Conservation (phyloP, 345 rosid genomes). For the Melaleuca alternifolia region DNA sequence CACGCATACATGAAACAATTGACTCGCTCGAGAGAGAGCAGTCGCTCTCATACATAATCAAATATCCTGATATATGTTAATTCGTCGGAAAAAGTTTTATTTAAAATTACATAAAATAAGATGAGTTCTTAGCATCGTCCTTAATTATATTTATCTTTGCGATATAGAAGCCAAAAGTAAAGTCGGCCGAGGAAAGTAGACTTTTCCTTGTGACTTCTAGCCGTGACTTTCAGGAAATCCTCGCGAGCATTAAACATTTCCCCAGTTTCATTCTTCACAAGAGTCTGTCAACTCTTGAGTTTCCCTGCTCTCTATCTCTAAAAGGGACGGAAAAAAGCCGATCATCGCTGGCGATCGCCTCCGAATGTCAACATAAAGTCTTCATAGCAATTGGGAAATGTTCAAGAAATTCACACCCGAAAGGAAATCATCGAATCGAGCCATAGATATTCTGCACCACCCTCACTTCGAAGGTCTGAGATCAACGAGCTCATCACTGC, state of each 20-base stretch:
- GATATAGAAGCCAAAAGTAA: background rate
- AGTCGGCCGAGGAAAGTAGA: background rate
- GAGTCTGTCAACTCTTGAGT: background rate
- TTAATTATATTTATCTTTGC: background rate
- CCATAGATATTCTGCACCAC: background rate
- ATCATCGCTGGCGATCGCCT: background rate
- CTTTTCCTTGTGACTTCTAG: background rate
- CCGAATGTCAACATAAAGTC: too few relatives aligned
- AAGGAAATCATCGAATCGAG: background rate
- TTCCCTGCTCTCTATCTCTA: background rate
- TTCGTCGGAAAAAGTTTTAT: background rate
- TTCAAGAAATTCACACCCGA: too few relatives aligned
- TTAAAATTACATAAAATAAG: background rate
- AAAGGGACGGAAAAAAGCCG: background rate
- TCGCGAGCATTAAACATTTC: background rate
- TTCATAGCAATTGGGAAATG: too few relatives aligned
- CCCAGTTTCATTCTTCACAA: background rate
- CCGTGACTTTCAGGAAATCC: background rate
- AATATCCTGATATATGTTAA: background rate
- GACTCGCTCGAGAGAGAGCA: background rate
- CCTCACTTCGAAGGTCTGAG: rapidly evolving
- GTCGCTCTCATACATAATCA: background rate
- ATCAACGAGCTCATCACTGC: background rate
- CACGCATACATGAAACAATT: background rate
- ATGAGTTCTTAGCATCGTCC: background rate